phyloP scores from a whole-genome alignment of 2,329 filamentous ascomycete species.

The Colletotrichum lini region DNA sequence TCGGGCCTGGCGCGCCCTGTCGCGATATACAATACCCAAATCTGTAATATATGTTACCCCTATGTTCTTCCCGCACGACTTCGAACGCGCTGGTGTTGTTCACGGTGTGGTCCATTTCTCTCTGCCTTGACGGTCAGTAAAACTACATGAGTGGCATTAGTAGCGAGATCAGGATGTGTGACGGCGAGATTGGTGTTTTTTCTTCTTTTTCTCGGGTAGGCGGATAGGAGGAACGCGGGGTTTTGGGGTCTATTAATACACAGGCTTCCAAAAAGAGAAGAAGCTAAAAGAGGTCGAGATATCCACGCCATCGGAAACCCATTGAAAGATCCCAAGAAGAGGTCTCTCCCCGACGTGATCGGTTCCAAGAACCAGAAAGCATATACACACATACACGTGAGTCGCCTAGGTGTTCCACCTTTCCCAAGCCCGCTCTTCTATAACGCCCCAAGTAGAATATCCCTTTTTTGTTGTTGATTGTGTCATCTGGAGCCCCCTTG shows the following conservation, averaged over 20 bases:
- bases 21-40: constrained; percentile 20
- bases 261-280: background rate
- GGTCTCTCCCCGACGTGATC: background rate
- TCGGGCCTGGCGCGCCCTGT: background rate
- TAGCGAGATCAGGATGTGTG: background rate
- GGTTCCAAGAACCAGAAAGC: background rate
- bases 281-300: background rate
- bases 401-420: constrained; percentile 13
- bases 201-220: background rate
- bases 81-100: too few relatives aligned
- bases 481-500: background rate
- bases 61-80: background rate
- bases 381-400: constrained; percentile 6
- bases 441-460: constrained; percentile 3
- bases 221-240: background rate
- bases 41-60: too few relatives aligned
- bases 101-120: background rate
- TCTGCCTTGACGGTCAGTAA: background rate
- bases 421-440: constrained; percentile 2
- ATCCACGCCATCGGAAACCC: background rate
- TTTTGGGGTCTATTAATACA: background rate
- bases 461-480: background rate
- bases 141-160: background rate
- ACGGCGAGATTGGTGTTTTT: background rate
- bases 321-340: background rate